Evolutionary conservation across 116 monocot species (phyloP).

Genomic region (Papilionanthe hybrid): DNA sequence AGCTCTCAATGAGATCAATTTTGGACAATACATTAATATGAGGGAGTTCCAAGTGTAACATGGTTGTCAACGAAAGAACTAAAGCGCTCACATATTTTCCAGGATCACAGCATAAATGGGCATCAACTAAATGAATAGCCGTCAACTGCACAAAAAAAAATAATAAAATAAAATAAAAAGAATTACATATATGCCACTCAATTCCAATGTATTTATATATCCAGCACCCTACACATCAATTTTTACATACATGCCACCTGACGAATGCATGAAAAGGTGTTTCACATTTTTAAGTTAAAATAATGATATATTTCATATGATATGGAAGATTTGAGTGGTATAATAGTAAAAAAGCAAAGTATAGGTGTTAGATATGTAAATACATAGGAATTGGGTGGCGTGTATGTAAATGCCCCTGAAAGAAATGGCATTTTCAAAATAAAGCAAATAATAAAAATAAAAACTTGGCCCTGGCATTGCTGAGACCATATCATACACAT

Average conservation of each 20-base stretch:
- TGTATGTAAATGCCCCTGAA: background rate
- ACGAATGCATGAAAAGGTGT: too few species aligned
- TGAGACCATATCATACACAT: background rate
- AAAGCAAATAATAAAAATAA: background rate
- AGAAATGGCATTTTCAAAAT: background rate
- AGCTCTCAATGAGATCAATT: constrained; percentile 96
- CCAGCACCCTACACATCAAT: too few species aligned
- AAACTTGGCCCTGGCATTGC: background rate
- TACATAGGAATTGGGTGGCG: too few species aligned
- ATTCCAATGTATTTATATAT: too few species aligned
- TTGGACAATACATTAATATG: constrained; percentile 98
- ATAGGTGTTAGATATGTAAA: too few species aligned
- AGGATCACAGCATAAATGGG: constrained; percentile 96
- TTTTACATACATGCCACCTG: too few species aligned
- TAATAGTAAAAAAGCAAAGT: too few species aligned
- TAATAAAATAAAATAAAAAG: too few species aligned
- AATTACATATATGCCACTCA: too few species aligned
- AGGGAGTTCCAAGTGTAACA: constrained; percentile 93
- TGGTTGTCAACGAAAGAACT: constrained; percentile 80
- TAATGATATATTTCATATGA: too few species aligned
- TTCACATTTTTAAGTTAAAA: too few species aligned
- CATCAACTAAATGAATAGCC: constrained; percentile 87
- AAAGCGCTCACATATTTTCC: constrained; percentile 96
- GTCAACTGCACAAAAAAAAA: constrained; percentile 49
- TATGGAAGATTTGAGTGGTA: too few species aligned